Conservation (phyloP, 148 eudicot genomes). For the Camellia japonica region DNA sequence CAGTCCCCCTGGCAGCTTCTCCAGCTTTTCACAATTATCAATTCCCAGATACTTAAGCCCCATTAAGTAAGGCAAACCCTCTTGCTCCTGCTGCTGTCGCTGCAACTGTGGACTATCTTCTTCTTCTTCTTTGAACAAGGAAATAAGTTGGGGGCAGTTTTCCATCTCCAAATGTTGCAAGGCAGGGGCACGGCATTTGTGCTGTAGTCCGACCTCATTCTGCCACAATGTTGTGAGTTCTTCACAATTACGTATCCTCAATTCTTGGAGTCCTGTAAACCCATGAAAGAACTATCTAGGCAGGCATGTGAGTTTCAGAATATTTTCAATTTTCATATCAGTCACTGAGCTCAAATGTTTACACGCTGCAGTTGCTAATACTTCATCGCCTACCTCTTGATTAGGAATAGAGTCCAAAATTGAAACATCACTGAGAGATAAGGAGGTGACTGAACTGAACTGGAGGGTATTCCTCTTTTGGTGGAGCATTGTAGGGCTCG, state of each 20-base stretch:
- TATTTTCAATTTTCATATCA: not conserved
- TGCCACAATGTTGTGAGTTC: slow-evolving; percentile 1
- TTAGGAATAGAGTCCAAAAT: not conserved
- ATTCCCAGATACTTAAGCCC: no score
- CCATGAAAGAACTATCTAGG: not conserved
- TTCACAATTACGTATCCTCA: not conserved
- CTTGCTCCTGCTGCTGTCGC: no score
- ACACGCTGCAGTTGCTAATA: not conserved
- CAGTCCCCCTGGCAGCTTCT: no score
- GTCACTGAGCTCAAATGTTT: not conserved
- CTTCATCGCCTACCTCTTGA: not conserved
- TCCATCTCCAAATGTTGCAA: not conserved
- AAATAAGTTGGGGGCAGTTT: not conserved
- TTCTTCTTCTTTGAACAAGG: not conserved
- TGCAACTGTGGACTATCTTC: not conserved
- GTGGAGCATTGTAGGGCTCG: no score
- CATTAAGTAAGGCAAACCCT: no score
- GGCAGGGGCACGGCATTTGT: not conserved
- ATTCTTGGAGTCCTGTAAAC: not conserved
- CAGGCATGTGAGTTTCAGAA: not conserved
- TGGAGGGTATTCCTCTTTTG: not conserved
- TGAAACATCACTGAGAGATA: not conserved
- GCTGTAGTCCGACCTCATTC: not conserved
- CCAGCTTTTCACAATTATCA: no score
- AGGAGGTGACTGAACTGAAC: not conserved